Conservation (phyloP, 208 protist genomes). For the Trypanosoma boissoni region DNA sequence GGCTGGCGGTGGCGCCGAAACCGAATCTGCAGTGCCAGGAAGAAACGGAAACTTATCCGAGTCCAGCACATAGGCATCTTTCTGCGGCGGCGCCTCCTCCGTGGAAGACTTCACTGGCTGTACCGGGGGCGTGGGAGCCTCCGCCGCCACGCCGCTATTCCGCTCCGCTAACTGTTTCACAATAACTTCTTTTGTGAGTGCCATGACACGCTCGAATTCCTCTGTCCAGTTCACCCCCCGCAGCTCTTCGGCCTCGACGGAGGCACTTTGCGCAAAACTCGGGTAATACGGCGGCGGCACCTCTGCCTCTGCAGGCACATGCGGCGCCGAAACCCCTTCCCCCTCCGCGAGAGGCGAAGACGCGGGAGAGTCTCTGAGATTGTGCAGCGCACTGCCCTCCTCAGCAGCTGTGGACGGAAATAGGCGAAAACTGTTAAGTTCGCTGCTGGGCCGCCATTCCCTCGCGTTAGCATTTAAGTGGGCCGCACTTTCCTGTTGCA, state of each 20-base stretch:
- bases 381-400: neutral
- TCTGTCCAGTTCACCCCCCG: slow-evolving; percentile 57
- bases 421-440: slow-evolving; percentile 38
- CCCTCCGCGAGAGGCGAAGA: slow-evolving; percentile 10
- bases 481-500: neutral
- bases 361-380: neutral
- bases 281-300: slow-evolving; percentile 25
- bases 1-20: slow-evolving; percentile 27
- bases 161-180: slow-evolving; percentile 47
- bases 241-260: neutral
- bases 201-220: slow-evolving; percentile 74
- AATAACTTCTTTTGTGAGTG: slow-evolving; percentile 62
- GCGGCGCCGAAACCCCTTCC: neutral
- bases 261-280: slow-evolving; percentile 15
- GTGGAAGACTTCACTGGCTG: neutral
- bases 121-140: neutral
- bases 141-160: too few species aligned
- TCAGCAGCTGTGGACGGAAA: slow-evolving; percentile 37
- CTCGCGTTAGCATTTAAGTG: slow-evolving; percentile 68
- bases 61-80: neutral
- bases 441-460: slow-evolving; percentile 71
- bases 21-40: slow-evolving; percentile 12
- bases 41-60: slow-evolving; percentile 9
- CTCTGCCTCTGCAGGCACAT: slow-evolving; percentile 14
- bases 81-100: slow-evolving; percentile 1